These are phyloP conservation scores for Pleurotus tuber-regium DNA, from an alignment of 768 basidiomycete species.

Conservation along the genomic window DNA sequence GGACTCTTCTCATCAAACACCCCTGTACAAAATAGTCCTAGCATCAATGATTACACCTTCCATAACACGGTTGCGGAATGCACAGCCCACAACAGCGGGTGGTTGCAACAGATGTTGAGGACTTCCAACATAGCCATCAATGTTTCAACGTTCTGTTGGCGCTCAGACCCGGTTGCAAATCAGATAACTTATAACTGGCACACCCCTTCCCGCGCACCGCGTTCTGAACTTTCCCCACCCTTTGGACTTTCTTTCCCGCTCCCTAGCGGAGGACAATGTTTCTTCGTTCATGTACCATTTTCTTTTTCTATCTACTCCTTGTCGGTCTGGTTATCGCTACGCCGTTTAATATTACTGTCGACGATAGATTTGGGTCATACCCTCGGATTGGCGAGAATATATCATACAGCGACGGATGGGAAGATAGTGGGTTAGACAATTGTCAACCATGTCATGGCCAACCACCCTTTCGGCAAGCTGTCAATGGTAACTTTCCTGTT, in stretches of 20 bases:
- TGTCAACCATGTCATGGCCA: background rate
- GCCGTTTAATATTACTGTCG: conserved; percentile 1
- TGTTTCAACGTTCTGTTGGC: background rate
- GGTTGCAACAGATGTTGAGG: conserved; percentile 4
- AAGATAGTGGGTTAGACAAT: background rate
- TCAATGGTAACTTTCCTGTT: background rate
- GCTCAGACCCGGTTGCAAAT: background rate
- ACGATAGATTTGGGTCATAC: background rate
- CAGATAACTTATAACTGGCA: background rate
- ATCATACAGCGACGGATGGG: conserved; percentile 1
- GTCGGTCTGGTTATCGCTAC: background rate
- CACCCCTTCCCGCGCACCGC: background rate
- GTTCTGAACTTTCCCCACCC: background rate
- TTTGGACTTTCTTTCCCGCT: background rate
- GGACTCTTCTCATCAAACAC: too few relatives aligned
- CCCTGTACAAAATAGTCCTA: too few relatives aligned
- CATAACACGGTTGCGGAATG: background rate
- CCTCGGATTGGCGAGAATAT: background rate
- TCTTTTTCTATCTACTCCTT: conserved; percentile 2
- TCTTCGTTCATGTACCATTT: background rate
- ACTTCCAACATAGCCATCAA: conserved; percentile 5
- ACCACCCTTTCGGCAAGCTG: background rate
- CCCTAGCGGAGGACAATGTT: conserved; percentile 9
- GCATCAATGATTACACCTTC: too few relatives aligned
- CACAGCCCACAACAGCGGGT: too few relatives aligned